Evolutionary conservation across 495 filamentous ascomycete genomes (phyloP), one percentile per base, ranked within the genome.

Genomic region (Rostrohypoxylon terebratum): DNA sequence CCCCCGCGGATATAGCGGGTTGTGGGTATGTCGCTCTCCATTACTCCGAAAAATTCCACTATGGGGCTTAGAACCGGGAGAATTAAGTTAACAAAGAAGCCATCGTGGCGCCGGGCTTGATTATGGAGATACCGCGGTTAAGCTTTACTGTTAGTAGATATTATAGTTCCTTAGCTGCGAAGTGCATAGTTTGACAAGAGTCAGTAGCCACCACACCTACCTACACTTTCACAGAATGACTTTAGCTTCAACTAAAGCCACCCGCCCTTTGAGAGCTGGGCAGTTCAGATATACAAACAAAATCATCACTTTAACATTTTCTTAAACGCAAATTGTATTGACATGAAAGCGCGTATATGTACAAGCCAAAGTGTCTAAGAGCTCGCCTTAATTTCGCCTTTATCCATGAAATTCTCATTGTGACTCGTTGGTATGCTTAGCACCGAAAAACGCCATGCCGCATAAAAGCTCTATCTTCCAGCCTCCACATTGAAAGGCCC

Each of bases 381-480:
- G 21, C 31, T 38, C 25, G 13, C 47, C 38, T 58, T 47, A 45
- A 48, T 63, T n/a, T 51, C 13, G 33, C 60, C 59, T 40, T 54
- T 25, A 61, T 51, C 60, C 55, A 54, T 54, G 25, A 31, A 40
- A 45, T 20, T 48, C 54, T 73, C 31, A 13, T 31, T 16, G 47
- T 53, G 13, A 38, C 38, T 16, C 18, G 23, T 16, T 7, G 59
- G 42, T 23, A 64, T 73, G 59, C 23, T 73, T 31, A 36, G 44
- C 42, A 54, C 21, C 65, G 34, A 18, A 34, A 68, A 69, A 73
- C 70, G 70, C 65, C 70, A 28, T 57, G 47, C 65, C 60, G 18
- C 38, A 38, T 16, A 33, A 66, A 50, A 38, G 11, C 21, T 44
- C 47, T 73, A 54, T 66, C 61, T 33, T 25, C 16, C 14, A 50